Evolutionary conservation across 2,329 filamentous ascomycete species (phyloP).

Genomic region (Furcasterigmium furcatum): DNA sequence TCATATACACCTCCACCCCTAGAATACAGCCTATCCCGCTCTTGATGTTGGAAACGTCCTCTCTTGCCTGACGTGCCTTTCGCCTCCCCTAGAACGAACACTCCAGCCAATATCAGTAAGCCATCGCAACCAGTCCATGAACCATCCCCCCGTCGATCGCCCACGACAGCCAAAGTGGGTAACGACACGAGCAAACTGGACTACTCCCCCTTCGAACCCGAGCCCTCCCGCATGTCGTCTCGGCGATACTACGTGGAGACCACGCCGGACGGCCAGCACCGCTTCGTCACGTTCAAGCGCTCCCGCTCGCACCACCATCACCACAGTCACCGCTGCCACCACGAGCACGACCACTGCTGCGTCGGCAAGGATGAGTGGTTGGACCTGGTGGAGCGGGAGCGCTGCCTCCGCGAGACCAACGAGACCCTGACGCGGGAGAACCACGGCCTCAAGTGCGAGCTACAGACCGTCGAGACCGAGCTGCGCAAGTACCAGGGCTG

Average conservation of each 20-base stretch:
- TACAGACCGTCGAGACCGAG: conserved; percentile 30
- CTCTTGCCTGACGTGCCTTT: too few relatives aligned
- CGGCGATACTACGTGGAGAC: conserved; percentile 32
- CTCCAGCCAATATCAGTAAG: not conserved
- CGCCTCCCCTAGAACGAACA: not conserved
- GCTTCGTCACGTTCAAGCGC: conserved; percentile 35
- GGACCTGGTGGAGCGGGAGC: conserved; percentile 30
- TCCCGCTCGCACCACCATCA: conserved; percentile 30
- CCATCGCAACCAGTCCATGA: not conserved
- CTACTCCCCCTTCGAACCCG: not conserved
- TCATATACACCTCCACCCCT: conserved; percentile 8
- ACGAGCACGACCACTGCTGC: conserved; percentile 25
- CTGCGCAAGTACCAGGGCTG: conserved; percentile 27
- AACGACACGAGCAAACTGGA: conserved; percentile 8
- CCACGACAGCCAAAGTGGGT: conserved; percentile 8
- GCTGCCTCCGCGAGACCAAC: conserved; percentile 29
- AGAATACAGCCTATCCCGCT: not conserved
- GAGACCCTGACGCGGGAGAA: conserved; percentile 25
- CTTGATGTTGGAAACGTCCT: not conserved
- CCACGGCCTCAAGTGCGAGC: conserved; percentile 25
- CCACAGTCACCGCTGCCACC: conserved; percentile 16
- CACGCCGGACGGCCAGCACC: conserved; percentile 24
- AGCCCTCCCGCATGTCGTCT: conserved; percentile 25
- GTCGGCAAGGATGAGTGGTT: conserved; percentile 33
- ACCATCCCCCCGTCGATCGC: conserved; percentile 1